Conservation (phyloP, 148 eudicot genomes). For the Rheum nobile region DNA sequence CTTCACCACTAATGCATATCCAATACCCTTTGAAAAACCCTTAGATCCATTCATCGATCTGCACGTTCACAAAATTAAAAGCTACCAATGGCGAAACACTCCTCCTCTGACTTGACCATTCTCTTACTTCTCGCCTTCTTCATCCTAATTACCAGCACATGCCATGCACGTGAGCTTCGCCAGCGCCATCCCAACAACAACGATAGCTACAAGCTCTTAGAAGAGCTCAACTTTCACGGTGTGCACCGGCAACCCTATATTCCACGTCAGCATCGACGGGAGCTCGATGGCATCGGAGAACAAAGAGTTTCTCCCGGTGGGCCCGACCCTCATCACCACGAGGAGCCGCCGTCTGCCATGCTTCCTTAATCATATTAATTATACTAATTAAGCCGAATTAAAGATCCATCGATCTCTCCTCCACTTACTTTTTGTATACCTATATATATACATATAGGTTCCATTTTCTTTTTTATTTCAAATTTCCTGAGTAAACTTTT, state of each 20-base stretch:
- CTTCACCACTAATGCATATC: neutral
- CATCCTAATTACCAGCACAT: neutral
- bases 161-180: conserved; percentile 5
- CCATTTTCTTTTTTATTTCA: neutral
- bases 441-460: no score
- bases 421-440: no score
- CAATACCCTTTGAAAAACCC: neutral
- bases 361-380: neutral
- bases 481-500: neutral
- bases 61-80: neutral
- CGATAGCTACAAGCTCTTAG: conserved; percentile 1
- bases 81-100: conserved; percentile 8
- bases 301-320: conserved; percentile 2
- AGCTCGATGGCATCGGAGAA: neutral
- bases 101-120: neutral
- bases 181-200: neutral
- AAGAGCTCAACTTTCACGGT: neutral
- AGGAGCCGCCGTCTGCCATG: neutral
- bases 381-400: no score
- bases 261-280: neutral
- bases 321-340: conserved; percentile 2
- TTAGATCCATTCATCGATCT: neutral
- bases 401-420: no score
- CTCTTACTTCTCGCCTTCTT: neutral
- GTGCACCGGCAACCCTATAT: neutral